Conservation (phyloP, 805 yeast genomes). For the Brettanomyces sp. region DNA sequence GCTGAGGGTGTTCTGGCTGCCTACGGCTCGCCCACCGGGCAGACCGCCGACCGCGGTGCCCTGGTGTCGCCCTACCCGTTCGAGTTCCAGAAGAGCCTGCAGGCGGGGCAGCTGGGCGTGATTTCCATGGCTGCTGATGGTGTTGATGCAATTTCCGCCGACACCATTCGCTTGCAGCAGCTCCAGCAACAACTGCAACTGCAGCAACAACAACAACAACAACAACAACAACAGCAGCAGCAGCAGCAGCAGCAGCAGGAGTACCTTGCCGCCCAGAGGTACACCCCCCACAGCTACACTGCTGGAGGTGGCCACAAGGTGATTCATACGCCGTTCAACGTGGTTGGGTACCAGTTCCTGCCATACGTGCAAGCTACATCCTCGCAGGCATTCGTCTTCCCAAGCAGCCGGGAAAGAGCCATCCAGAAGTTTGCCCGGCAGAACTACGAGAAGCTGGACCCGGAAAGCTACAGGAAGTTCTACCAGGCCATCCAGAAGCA, state of each 20-base stretch:
- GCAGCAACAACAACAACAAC: background rate
- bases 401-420: slow-evolving; percentile 25
- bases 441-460: slow-evolving; percentile 24
- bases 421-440: slow-evolving; percentile 26
- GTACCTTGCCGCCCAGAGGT: background rate
- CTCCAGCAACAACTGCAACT: background rate
- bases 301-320: slow-evolving; percentile 16
- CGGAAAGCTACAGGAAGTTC: slow-evolving; percentile 22
- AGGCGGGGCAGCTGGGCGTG: background rate
- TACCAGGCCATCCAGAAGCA: slow-evolving; percentile 11
- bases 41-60: background rate
- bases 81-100: background rate
- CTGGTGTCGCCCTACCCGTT: background rate
- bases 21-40: too few relatives aligned
- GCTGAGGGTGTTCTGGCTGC: background rate
- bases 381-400: slow-evolving; percentile 27
- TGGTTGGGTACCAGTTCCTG: slow-evolving; percentile 21
- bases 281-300: background rate
- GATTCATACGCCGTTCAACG: slow-evolving; percentile 24
- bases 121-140: background rate
- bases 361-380: slow-evolving; percentile 22
- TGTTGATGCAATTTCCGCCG: background rate
- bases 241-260: background rate
- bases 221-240: background rate
- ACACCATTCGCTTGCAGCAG: background rate